A percentile compares a stretch with the other conserved stretches of the same genome.
These are phyloP conservation scores for Geopyxis carbonaria DNA, from an alignment of 495 filamentous ascomycete genomes.

Conservation along the genomic window DNA sequence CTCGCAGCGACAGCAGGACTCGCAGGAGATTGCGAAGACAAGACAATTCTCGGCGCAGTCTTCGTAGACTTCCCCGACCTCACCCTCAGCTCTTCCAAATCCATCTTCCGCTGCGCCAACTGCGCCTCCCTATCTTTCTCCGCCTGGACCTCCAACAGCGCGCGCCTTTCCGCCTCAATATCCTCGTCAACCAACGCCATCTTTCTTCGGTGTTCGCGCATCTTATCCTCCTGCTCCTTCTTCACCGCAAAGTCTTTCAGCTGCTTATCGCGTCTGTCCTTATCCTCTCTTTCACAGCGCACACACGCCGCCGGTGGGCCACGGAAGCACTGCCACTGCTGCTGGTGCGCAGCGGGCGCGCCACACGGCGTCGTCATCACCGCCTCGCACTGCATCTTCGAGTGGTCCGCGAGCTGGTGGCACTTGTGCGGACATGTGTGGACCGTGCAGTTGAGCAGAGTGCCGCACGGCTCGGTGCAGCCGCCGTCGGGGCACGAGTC, in stretches of 20 bases:
- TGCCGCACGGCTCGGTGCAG: slow-evolving; percentile 44
- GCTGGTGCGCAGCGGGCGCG: slow-evolving; percentile 35
- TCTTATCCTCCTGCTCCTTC: slow-evolving; percentile 32
- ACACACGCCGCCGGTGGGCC: slow-evolving; percentile 23
- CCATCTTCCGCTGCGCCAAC: slow-evolving; percentile 1
- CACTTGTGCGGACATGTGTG: slow-evolving; percentile 47
- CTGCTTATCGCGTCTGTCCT: slow-evolving; percentile 29
- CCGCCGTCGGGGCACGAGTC: slow-evolving; percentile 52
- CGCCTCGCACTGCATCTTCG: slow-evolving; percentile 39
- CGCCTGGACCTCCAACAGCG: slow-evolving; percentile 20
- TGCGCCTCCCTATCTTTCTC: background rate
- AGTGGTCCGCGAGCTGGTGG: slow-evolving; percentile 51
- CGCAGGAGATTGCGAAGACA: background rate
- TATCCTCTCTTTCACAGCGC: slow-evolving; percentile 36
- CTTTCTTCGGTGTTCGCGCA: slow-evolving; percentile 33
- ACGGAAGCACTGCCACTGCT: slow-evolving; percentile 27
- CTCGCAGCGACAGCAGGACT: too few species aligned
- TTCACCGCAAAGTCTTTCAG: slow-evolving; percentile 40
- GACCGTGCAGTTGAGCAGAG: slow-evolving; percentile 40
- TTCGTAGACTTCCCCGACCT: background rate
- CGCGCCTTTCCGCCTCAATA: slow-evolving; percentile 35
- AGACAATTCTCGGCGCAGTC: background rate
- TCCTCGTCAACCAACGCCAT: slow-evolving; percentile 43
- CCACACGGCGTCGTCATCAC: slow-evolving; percentile 35
- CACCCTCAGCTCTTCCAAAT: slow-evolving; percentile 1